These are phyloP conservation scores for Pterocarpus macrocarpus DNA, from an alignment of 306 rosid species.

Conservation along the genomic window DNA sequence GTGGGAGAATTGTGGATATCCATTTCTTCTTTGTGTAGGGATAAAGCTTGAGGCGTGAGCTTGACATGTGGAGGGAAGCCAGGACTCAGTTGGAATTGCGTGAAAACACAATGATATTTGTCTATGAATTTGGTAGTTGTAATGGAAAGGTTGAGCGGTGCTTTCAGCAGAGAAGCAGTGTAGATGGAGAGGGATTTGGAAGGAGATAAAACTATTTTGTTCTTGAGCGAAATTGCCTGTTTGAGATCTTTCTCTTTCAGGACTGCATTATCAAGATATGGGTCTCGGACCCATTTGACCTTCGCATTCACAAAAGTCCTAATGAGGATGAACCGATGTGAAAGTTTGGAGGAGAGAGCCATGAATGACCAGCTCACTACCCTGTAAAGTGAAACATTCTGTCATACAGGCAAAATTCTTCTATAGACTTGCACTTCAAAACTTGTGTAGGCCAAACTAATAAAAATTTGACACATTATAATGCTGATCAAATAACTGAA, in stretches of 20 bases:
- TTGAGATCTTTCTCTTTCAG: slow-evolving; percentile 77
- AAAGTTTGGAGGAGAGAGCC: slow-evolving; percentile 57
- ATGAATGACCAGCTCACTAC: slow-evolving; percentile 57
- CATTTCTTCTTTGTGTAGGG: slow-evolving; percentile 72
- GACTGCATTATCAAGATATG: slow-evolving; percentile 73
- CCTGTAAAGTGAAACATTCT: slow-evolving; percentile 49
- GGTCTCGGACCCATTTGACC: slow-evolving; percentile 89
- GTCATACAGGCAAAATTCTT: slow-evolving; percentile 38
- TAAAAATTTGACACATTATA: slow-evolving; percentile 4
- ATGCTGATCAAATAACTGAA: not conserved
- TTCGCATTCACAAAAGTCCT: slow-evolving; percentile 73
- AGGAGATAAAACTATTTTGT: slow-evolving; percentile 68
- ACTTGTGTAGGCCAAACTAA: slow-evolving; percentile 12
- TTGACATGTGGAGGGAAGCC: slow-evolving; percentile 63
- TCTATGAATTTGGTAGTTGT: slow-evolving; percentile 62
- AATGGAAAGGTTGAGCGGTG: slow-evolving; percentile 62
- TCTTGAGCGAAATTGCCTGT: slow-evolving; percentile 67
- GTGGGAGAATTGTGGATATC: slow-evolving; percentile 54
- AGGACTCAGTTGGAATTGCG: slow-evolving; percentile 63
- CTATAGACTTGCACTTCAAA: slow-evolving; percentile 17
- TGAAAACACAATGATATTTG: slow-evolving; percentile 62
- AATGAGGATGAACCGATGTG: slow-evolving; percentile 52
- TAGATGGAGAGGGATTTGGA: slow-evolving; percentile 67
- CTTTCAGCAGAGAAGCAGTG: slow-evolving; percentile 65
- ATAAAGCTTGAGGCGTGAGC: slow-evolving; percentile 66